Conservation (phyloP, 306 rosid species). For the Trifolium dubium region DNA sequence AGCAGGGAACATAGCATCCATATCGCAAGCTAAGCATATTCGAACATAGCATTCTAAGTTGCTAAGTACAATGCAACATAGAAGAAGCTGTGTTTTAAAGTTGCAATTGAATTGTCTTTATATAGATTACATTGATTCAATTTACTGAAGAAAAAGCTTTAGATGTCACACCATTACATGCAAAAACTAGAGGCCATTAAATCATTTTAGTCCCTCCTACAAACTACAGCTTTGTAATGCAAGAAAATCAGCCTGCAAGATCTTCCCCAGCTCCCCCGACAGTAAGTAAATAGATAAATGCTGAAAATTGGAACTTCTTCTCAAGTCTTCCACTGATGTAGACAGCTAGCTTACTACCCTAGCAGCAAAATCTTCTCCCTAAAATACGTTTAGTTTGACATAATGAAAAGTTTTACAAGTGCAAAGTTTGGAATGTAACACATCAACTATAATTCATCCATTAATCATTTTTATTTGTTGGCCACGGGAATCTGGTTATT, state of each 20-base stretch:
- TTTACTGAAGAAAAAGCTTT: not conserved
- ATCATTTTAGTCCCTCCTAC: no score
- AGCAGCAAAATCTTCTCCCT: not conserved
- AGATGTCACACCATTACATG: not conserved
- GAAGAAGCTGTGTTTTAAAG: no score
- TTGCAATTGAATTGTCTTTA: no score
- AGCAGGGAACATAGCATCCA: conserved; percentile 80
- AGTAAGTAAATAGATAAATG: no score
- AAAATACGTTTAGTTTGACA: not conserved
- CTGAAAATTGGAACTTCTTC: no score
- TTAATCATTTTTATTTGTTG: not conserved
- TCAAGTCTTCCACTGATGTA: not conserved
- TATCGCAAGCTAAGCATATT: conserved; percentile 84
- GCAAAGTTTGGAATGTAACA: not conserved
- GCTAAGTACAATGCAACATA: no score
- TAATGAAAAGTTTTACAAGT: not conserved
- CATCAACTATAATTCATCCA: not conserved
- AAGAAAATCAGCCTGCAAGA: no score
- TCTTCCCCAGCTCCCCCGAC: not conserved
- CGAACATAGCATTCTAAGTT: no score
- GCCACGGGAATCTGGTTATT: not conserved
- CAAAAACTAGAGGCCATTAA: not conserved
- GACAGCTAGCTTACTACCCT: not conserved
- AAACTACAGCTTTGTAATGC: no score
- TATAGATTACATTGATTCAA: no score